Conservation (phyloP, 2,329 filamentous ascomycete species). For the Helotiales sp. region DNA sequence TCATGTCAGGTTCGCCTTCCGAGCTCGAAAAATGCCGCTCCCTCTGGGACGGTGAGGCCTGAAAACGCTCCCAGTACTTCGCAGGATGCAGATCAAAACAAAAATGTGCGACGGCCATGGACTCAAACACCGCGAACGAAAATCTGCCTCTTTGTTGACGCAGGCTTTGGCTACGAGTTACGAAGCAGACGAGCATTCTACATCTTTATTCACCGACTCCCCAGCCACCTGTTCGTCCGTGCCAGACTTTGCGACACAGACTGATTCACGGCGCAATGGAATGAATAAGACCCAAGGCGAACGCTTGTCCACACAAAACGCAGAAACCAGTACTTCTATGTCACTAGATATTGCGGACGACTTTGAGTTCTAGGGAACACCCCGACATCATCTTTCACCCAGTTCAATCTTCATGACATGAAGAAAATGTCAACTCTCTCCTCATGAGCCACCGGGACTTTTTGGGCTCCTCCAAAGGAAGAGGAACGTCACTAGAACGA, state of each 20-base stretch:
- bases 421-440: constrained; percentile 46
- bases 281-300: constrained; percentile 15
- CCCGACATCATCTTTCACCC: constrained; percentile 22
- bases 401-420: constrained; percentile 33
- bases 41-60: constrained; percentile 39
- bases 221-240: not conserved
- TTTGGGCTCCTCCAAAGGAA: constrained; percentile 38
- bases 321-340: constrained; percentile 28
- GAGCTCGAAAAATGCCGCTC: constrained; percentile 44
- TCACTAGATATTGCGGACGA: constrained; percentile 19
- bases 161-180: constrained; percentile 37
- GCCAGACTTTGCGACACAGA: constrained; percentile 6
- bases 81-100: constrained; percentile 35
- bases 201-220: not conserved
- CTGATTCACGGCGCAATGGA: constrained; percentile 29
- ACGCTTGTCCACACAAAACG: constrained; percentile 18
- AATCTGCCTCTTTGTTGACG: constrained; percentile 40
- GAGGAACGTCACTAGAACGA: constrained; percentile 51
- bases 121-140: constrained; percentile 28
- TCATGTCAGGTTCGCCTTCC: constrained; percentile 43
- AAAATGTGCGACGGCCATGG: constrained; percentile 27
- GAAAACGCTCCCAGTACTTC: constrained; percentile 33
- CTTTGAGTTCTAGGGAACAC: constrained; percentile 27
- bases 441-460: constrained; percentile 46
- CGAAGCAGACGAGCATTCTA: constrained; percentile 26